phyloP scores from a whole-genome alignment of 2,329 filamentous ascomycete species.

The Fusarium nygamai region DNA sequence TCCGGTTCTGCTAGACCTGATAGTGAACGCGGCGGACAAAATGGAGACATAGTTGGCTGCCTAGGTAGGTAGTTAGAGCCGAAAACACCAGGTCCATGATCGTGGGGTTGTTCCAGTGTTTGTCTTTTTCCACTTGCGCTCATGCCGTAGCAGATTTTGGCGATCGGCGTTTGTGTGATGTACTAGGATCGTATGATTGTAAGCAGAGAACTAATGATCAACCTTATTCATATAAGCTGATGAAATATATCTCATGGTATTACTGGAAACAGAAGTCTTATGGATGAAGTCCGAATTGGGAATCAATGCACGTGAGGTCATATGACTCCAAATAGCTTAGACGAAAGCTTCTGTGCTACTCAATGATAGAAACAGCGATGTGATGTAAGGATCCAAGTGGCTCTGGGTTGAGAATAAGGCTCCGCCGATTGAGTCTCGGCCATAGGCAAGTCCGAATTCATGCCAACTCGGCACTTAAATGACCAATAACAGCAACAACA shows the following conservation, averaged over 20 bases:
- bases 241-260: not conserved
- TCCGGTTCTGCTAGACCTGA: not conserved
- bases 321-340: not conserved
- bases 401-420: not conserved
- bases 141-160: not conserved
- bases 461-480: not conserved
- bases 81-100: not conserved
- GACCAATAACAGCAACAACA: not conserved
- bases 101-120: not conserved
- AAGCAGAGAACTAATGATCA: not conserved
- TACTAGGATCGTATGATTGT: not conserved
- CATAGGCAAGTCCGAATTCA: not conserved
- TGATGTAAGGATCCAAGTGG: not conserved
- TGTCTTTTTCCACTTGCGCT: not conserved
- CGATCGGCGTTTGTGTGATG: not conserved
- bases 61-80: not conserved
- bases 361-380: not conserved
- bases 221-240: not conserved
- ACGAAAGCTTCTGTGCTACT: not conserved
- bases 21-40: not conserved
- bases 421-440: not conserved
- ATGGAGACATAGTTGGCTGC: not conserved
- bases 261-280: not conserved
- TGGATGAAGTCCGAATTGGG: not conserved
- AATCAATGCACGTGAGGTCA: not conserved